Conservation (phyloP, 441 rosid genomes). For the Caryocar brasiliense region DNA sequence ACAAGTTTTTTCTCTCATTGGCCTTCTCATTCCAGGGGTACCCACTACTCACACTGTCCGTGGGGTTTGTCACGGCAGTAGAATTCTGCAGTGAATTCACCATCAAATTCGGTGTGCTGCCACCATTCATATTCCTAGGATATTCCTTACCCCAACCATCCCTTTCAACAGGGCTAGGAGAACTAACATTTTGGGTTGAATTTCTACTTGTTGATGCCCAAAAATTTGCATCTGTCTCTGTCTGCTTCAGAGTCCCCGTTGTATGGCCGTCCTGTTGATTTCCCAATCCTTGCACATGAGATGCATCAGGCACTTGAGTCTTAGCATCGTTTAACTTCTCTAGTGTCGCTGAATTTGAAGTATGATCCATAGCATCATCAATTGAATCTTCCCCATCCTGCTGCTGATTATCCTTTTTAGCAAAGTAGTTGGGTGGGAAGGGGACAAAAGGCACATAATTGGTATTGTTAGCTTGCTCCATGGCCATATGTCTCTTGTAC, state of each 20-base stretch:
- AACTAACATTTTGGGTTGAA: not conserved
- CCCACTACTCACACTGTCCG: conserved; percentile 6
- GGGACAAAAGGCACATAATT: conserved; percentile 73
- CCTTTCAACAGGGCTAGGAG: not conserved
- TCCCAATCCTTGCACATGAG: conserved; percentile 9
- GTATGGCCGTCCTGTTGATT: conserved; percentile 10
- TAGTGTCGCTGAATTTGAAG: conserved; percentile 19
- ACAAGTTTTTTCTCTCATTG: not conserved
- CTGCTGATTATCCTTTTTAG: conserved; percentile 38
- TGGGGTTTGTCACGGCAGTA: not conserved
- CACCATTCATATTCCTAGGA: not conserved
- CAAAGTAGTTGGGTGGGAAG: conserved; percentile 68
- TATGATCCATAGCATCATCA: conserved; percentile 12
- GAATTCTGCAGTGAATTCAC: conserved; percentile 12
- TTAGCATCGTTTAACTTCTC: conserved; percentile 8
- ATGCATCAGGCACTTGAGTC: conserved; percentile 4
- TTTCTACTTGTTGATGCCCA: not conserved
- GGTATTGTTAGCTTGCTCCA: conserved; percentile 42
- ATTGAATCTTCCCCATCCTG: conserved; percentile 15
- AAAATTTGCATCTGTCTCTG: conserved; percentile 1
- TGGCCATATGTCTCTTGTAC: conserved; percentile 46
- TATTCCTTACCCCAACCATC: conserved; percentile 1
- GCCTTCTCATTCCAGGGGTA: conserved; percentile 2
- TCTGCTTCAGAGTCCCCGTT: conserved; percentile 9
- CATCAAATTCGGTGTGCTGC: not conserved